Conservation (phyloP, 495 filamentous ascomycete genomes). For the Echria macrotheca region DNA sequence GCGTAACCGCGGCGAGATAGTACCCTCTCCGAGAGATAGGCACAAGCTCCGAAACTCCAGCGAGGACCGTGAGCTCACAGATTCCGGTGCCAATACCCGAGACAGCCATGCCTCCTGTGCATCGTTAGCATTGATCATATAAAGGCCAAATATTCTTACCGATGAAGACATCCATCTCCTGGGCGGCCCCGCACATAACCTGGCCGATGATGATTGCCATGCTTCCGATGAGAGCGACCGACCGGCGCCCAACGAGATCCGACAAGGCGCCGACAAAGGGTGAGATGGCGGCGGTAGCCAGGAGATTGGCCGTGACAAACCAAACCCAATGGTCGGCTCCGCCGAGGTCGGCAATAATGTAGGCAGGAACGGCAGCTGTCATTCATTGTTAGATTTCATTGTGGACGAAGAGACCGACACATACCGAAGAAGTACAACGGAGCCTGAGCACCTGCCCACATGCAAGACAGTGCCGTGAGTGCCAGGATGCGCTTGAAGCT, state of each 20-base stretch:
- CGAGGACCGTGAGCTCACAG: conserved; percentile 27
- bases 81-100: conserved; percentile 10
- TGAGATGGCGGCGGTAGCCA: conserved; percentile 61
- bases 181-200: conserved; percentile 58
- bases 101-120: conserved; percentile 23
- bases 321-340: conserved; percentile 65
- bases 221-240: conserved; percentile 58
- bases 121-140: conserved; percentile 1
- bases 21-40: conserved; percentile 62
- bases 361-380: conserved; percentile 22
- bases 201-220: conserved; percentile 58
- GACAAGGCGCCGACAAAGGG: conserved; percentile 69
- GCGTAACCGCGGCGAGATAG: conserved; percentile 61
- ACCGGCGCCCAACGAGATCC: conserved; percentile 63
- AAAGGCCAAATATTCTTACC: conserved; percentile 33
- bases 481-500: conserved; percentile 13
- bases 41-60: conserved; percentile 61
- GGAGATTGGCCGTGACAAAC: conserved; percentile 64
- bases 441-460: conserved; percentile 26
- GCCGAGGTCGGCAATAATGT: conserved; percentile 60
- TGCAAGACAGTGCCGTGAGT: conserved; percentile 21
- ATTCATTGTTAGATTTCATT: background rate
- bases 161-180: conserved; percentile 65
- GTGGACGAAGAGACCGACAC: background rate
- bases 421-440: conserved; percentile 27